Percentiles rank a stretch among this genome's conserved stretches.
Evolutionary conservation across 2,329 filamentous ascomycete genomes (phyloP).

Genomic region (Coniella vitis): DNA sequence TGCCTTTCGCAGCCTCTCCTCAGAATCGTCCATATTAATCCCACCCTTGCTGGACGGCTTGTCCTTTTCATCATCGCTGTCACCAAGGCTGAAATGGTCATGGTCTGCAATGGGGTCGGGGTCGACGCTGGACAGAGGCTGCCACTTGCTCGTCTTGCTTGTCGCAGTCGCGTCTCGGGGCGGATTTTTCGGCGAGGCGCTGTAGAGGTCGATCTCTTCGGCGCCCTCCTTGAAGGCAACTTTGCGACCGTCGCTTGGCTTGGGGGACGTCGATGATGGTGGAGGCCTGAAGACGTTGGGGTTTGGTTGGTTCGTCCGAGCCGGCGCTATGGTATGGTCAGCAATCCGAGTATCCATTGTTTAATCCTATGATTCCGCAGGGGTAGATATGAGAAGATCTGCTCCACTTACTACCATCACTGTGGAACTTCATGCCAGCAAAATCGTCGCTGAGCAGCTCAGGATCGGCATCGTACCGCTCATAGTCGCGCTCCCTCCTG

Average conservation of each 20-base stretch:
- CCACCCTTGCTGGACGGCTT: slow-evolving; percentile 42
- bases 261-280: slow-evolving; percentile 45
- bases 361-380: not conserved
- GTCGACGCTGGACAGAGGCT: slow-evolving; percentile 80
- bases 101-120: slow-evolving; percentile 82
- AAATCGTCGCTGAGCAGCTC: slow-evolving; percentile 89
- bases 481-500: slow-evolving; percentile 76
- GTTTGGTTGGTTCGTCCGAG: slow-evolving; percentile 50
- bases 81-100: slow-evolving; percentile 92
- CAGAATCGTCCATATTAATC: slow-evolving; percentile 49
- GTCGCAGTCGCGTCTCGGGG: slow-evolving; percentile 42
- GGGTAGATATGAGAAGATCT: too few species aligned
- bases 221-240: slow-evolving; percentile 56
- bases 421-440: slow-evolving; percentile 57
- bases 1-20: slow-evolving; percentile 58
- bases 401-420: slow-evolving; percentile 51
- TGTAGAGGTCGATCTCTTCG: slow-evolving; percentile 76
- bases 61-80: slow-evolving; percentile 84
- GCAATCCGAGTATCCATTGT: not conserved
- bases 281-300: slow-evolving; percentile 72
- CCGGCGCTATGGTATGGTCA: slow-evolving; percentile 40
- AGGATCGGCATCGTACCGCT: slow-evolving; percentile 91
- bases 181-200: slow-evolving; percentile 50
- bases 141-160: slow-evolving; percentile 86
- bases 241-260: slow-evolving; percentile 40